Evolutionary conservation across 2,329 filamentous ascomycete species (phyloP).

Genomic region (Botrytis aclada): DNA sequence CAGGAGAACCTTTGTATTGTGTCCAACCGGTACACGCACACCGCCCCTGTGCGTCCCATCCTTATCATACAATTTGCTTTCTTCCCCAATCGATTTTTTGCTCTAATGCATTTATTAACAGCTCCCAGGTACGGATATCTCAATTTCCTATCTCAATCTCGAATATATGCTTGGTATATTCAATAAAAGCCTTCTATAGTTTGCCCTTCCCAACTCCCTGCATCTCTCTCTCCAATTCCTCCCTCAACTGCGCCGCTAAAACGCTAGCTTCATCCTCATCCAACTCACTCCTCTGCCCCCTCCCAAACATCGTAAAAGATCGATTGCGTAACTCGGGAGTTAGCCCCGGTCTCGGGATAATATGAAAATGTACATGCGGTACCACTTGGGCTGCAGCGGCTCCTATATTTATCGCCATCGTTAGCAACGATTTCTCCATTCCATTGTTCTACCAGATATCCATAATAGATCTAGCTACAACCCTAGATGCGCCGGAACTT

Average conservation of each 20-base stretch:
- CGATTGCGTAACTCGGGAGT: conserved; percentile 51
- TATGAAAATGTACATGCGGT: conserved; percentile 89
- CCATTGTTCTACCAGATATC: not conserved
- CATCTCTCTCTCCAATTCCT: conserved; percentile 47
- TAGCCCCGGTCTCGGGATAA: conserved; percentile 77
- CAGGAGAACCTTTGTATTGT: not conserved
- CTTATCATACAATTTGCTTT: not conserved
- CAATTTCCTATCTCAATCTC: not conserved
- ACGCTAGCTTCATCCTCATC: conserved; percentile 69
- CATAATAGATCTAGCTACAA: not conserved
- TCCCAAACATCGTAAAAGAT: conserved; percentile 77
- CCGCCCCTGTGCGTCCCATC: not conserved
- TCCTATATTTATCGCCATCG: conserved; percentile 44
- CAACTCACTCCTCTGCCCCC: conserved; percentile 68
- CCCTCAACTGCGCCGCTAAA: conserved; percentile 55
- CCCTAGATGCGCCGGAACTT: not conserved
- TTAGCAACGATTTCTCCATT: conserved; percentile 16
- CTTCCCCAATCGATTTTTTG: not conserved
- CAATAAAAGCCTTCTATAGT: conserved; percentile 22
- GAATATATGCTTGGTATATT: not conserved
- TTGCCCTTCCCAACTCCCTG: conserved; percentile 37
- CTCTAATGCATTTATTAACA: not conserved
- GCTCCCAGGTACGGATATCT: not conserved
- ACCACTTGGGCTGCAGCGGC: conserved; percentile 88
- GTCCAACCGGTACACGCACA: not conserved